Percentiles rank a stretch among this genome's conserved stretches.
Conservation (phyloP, 768 basidiomycete genomes). For the Lenzites betulinus region DNA sequence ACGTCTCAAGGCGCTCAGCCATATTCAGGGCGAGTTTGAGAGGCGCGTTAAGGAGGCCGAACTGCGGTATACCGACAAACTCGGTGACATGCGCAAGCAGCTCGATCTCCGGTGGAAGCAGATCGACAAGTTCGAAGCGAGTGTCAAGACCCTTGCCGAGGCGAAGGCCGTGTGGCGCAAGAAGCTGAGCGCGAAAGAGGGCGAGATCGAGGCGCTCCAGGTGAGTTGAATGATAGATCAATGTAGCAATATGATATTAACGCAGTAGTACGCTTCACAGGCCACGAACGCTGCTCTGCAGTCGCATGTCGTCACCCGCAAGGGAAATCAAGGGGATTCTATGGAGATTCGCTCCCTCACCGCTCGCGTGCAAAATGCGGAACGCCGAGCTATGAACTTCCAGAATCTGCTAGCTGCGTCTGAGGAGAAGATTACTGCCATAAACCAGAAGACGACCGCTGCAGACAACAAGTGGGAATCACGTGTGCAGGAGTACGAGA, state of each 20-base stretch:
- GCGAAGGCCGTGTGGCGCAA: conserved; percentile 83
- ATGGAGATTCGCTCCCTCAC: conserved; percentile 72
- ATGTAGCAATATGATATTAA: background rate
- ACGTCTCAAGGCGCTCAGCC: conserved; percentile 79
- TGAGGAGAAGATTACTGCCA: conserved; percentile 79
- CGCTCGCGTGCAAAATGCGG: conserved; percentile 79
- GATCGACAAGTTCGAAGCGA: conserved; percentile 86
- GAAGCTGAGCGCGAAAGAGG: conserved; percentile 79
- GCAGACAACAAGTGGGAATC: conserved; percentile 94
- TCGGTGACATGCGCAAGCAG: conserved; percentile 81
- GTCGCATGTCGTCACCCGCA: conserved; percentile 60
- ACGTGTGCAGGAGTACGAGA: conserved; percentile 91
- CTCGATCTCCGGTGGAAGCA: conserved; percentile 89
- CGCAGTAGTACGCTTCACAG: conserved; percentile 39
- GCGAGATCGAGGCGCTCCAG: conserved; percentile 88
- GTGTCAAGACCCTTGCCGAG: conserved; percentile 80
- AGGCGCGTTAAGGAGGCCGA: conserved; percentile 82
- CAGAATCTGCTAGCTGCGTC: conserved; percentile 81
- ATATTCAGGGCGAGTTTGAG: conserved; percentile 87
- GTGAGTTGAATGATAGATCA: conserved; percentile 29
- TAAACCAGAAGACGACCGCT: conserved; percentile 68
- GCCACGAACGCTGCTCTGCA: conserved; percentile 73
- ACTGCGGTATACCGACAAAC: conserved; percentile 65
- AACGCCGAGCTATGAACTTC: conserved; percentile 82
- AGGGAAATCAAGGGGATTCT: conserved; percentile 55